phyloP scores from a whole-genome alignment of 805 yeast species.

The Starmera amethionina region DNA sequence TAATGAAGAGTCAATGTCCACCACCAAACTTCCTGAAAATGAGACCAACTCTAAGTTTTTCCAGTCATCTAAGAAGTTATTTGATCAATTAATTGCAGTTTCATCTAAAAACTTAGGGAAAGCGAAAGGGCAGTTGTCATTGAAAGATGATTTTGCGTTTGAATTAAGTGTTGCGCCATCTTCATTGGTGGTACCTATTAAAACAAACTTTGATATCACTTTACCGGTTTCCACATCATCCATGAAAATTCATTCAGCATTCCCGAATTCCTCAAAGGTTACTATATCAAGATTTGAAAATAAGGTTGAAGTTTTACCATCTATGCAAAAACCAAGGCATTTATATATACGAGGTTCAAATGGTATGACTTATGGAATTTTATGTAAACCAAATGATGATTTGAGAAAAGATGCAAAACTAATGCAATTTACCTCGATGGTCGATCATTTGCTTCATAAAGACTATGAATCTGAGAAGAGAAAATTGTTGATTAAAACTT shows the following conservation, averaged over 20 bases:
- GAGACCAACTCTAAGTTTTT: conserved; percentile 2
- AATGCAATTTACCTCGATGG: conserved; percentile 79
- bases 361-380: conserved; percentile 59
- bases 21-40: conserved; percentile 6
- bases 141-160: conserved; percentile 32
- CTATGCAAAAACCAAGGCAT: conserved; percentile 82
- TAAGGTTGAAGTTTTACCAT: conserved; percentile 58
- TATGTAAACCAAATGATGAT: conserved; percentile 85
- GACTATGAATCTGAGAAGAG: conserved; percentile 70
- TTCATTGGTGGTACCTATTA: conserved; percentile 63
- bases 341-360: conserved; percentile 70
- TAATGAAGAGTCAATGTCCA: conserved; percentile 12
- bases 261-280: conserved; percentile 30
- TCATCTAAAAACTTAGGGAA: conserved; percentile 12
- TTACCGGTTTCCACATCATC: conserved; percentile 43
- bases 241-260: conserved; percentile 33
- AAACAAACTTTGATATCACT: conserved; percentile 56
- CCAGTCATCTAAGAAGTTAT: conserved; percentile 16
- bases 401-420: conserved; percentile 91
- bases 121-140: conserved; percentile 12
- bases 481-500: conserved; percentile 61
- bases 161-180: conserved; percentile 32
- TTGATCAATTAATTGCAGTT: conserved; percentile 18
- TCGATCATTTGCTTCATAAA: conserved; percentile 59
- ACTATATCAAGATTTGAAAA: conserved; percentile 59